Conservation (phyloP, 2,329 filamentous ascomycete species). For the Neobulgaria alba region DNA sequence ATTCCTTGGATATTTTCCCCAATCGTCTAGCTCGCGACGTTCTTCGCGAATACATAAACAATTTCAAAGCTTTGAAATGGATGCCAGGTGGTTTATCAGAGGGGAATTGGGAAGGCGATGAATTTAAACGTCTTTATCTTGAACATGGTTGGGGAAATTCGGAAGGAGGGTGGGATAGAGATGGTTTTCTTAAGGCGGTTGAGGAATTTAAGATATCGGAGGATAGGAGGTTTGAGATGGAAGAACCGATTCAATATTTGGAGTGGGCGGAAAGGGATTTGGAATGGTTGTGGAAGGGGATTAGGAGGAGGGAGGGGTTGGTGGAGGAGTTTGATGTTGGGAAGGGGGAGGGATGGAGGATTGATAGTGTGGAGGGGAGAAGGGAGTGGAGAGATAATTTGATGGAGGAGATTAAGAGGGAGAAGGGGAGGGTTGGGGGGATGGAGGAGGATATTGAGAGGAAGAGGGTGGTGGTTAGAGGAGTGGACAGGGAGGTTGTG, state of each 20-base stretch:
- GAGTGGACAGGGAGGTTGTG: no score
- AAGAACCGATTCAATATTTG: neutral
- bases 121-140: conserved; percentile 5
- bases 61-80: conserved; percentile 6
- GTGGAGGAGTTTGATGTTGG: neutral
- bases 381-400: neutral
- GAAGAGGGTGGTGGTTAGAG: no score
- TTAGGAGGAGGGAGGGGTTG: neutral
- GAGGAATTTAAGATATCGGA: neutral
- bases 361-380: neutral
- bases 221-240: neutral
- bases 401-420: neutral
- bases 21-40: conserved; percentile 4
- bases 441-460: no score
- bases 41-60: conserved; percentile 10
- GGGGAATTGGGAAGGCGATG: conserved; percentile 5
- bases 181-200: neutral
- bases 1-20: conserved; percentile 5
- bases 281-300: neutral
- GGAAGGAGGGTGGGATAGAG: neutral
- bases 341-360: neutral
- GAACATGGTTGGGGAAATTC: conserved; percentile 9
- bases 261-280: neutral
- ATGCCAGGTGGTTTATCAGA: conserved; percentile 5
- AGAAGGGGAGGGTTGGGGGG: no score